Evolutionary conservation across 768 basidiomycete genomes (phyloP).

Genomic region (Dictyophora rubrovolvata): DNA sequence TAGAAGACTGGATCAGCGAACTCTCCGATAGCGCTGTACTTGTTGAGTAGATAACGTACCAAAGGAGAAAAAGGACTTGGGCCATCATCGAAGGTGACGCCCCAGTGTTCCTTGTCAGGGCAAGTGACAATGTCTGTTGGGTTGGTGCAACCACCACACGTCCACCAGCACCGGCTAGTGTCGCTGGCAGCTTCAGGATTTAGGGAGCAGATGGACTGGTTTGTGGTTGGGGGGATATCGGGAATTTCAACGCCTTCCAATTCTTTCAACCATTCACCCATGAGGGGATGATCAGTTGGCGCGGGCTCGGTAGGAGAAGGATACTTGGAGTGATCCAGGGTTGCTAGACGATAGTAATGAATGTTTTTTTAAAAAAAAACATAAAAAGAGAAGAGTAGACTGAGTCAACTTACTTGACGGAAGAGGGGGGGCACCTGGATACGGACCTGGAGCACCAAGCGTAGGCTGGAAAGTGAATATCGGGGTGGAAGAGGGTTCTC

Average conservation of each 20-base stretch:
- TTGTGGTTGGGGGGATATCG: slow-evolving; percentile 44
- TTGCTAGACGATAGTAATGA: slow-evolving; percentile 5
- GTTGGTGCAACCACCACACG: slow-evolving; percentile 67
- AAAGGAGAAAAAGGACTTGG: slow-evolving; percentile 36
- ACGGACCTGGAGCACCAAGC: slow-evolving; percentile 51
- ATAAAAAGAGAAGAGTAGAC: no score
- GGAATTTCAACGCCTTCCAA: slow-evolving; percentile 66
- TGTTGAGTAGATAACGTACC: background rate
- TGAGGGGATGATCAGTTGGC: slow-evolving; percentile 43
- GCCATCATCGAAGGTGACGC: slow-evolving; percentile 82
- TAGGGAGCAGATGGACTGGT: slow-evolving; percentile 53
- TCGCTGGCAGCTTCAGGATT: slow-evolving; percentile 47
- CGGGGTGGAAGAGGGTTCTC: slow-evolving; percentile 48
- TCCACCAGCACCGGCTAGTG: slow-evolving; percentile 80
- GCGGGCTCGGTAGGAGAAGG: slow-evolving; percentile 1
- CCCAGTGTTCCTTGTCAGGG: slow-evolving; percentile 64
- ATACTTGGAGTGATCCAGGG: slow-evolving; percentile 8
- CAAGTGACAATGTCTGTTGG: slow-evolving; percentile 55
- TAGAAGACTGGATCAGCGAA: background rate
- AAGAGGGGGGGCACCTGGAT: slow-evolving; percentile 54
- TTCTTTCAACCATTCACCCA: slow-evolving; percentile 68
- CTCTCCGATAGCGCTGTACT: background rate
- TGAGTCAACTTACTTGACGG: slow-evolving; percentile 45
- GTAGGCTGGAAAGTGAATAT: slow-evolving; percentile 42
- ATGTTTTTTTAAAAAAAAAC: background rate